Base-by-base conservation (phyloP, 2,329 filamentous ascomycete species). In the Neonectria ditissima region DNA sequence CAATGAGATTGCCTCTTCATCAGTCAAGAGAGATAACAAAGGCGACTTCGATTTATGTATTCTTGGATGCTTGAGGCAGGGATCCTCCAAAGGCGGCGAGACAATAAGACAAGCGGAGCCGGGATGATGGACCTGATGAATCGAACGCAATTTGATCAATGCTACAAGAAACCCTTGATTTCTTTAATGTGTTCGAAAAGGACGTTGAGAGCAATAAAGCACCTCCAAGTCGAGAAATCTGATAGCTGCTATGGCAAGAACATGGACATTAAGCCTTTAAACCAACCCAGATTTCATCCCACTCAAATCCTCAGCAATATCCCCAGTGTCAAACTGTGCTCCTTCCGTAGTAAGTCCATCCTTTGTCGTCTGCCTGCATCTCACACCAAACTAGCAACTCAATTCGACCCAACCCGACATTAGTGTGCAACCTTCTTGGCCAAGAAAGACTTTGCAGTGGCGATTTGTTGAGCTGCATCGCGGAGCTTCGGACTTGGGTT, bases 381-480 rank as follows among this genome's bases (percentile, higher is more conserved):
- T 10, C 37, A 37, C 37, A 20, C n/a, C n/a, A 11, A 41, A 41
- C 16, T 18, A 18, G 37, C 37, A 18, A 41, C 37, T n/a, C 4
- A 4, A 41, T 8, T 4, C 20, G 7, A 10, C 3, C n/a, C 8
- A 41, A 5, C 16, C 34, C 10, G 37, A 1, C 3, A 18, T 9
- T 20, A 41, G 9, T 7, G 16, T 11, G 37, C 8, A 41, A 18
- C n/a, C 8, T 41, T 9, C 4, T 52, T 37, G n/a, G 4, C 9
- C 30, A 60, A 16, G 18, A 60, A 60, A 5, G 43, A 44, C 51
- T 60, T 60, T 10, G 57, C 57, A 1, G 28, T 18, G 5, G 43
- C 34, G 26, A 60, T 47, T 30, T 55, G 28, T 18, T 51, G 50
- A 2, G 45, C 43, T 3, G 51, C 57, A 14, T 55, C 57, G 20